Base-by-base conservation (phyloP, 139 green algal species). In the Yamagishiella unicocca region DNA sequence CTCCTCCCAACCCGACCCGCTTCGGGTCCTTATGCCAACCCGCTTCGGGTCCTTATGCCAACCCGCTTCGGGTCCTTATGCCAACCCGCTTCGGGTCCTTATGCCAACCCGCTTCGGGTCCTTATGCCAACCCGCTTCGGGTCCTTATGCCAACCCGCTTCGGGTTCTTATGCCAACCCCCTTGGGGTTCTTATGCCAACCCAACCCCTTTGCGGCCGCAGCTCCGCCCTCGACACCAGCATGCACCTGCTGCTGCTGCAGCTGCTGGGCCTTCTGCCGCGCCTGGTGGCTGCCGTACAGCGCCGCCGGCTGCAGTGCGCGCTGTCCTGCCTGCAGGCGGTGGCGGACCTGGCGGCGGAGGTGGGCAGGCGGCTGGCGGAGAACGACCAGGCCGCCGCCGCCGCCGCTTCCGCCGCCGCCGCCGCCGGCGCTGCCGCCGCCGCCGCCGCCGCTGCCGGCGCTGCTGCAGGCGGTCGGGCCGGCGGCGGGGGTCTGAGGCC, bases 251-350 rank as follows among this genome's bases (percentile, higher is more conserved):
- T 84, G 77, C 27, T 73, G 37, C 77, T 84, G 12, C 55, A 5
- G 5, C 77, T 84, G 77, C 14, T 72, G 55, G 45, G 24, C 35
- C 77, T 84, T 46, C 45, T 84, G 38, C 77, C 77, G 10, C 25
- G 25, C 24, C 77, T 84, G 77, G 37, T 73, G 55, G 77, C 55
- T 37, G 55, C 55, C 27, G 24, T 55, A 35, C 55, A 55, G 55
- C 77, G 77, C 24, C 55, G 77, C 37, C 77, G 77, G 45, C 55
- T 84, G 37, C 53, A 25, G 19, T 43, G 40, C 25, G 77, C 77
- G 33, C 25, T 61, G 38, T 25, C 38, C 29, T 68, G 46, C 27
- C 79, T 85, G 58, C 24, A 14, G 58, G 61, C 61, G 21, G 38
- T 75, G 17, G 29, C 79, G 3, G 58, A 64, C n/a, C 2, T 46